Percentiles rank a stretch among this genome's conserved stretches.
Conservation (phyloP, 805 yeast species). For the Candida boleticola region DNA sequence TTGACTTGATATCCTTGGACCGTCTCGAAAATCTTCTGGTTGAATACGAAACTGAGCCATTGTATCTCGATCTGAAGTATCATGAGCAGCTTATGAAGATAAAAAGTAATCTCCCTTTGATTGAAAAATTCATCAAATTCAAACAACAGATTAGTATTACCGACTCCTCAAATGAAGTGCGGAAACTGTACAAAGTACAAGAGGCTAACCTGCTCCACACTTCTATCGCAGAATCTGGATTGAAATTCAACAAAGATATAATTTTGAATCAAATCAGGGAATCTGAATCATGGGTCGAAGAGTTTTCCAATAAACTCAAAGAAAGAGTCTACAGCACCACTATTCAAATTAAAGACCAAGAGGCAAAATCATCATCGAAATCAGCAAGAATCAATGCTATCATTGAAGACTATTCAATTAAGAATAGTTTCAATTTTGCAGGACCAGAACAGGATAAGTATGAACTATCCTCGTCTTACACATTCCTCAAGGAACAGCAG, state of each 20-base stretch:
- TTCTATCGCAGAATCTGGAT: slow-evolving; percentile 20
- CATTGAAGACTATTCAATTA: slow-evolving; percentile 6
- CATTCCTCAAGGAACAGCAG: slow-evolving; percentile 2
- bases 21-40: slow-evolving; percentile 22
- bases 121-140: slow-evolving; percentile 13
- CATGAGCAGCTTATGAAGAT: slow-evolving; percentile 29
- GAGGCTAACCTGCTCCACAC: slow-evolving; percentile 23
- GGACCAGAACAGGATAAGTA: slow-evolving; percentile 22
- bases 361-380: neutral
- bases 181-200: slow-evolving; percentile 1
- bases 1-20: slow-evolving; percentile 20
- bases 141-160: neutral
- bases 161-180: neutral
- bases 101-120: slow-evolving; percentile 18
- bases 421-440: slow-evolving; percentile 24
- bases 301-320: slow-evolving; percentile 14
- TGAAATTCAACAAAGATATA: slow-evolving; percentile 13
- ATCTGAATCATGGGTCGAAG: slow-evolving; percentile 24
- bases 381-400: neutral
- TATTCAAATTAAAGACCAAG: neutral
- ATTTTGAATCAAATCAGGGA: slow-evolving; percentile 14
- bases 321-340: slow-evolving; percentile 3
- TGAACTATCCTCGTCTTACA: slow-evolving; percentile 23
- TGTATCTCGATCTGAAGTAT: slow-evolving; percentile 20
- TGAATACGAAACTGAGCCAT: slow-evolving; percentile 19